Base-by-base conservation (phyloP, 306 rosid genomes). In the Glycyrrhiza uralensis region DNA sequence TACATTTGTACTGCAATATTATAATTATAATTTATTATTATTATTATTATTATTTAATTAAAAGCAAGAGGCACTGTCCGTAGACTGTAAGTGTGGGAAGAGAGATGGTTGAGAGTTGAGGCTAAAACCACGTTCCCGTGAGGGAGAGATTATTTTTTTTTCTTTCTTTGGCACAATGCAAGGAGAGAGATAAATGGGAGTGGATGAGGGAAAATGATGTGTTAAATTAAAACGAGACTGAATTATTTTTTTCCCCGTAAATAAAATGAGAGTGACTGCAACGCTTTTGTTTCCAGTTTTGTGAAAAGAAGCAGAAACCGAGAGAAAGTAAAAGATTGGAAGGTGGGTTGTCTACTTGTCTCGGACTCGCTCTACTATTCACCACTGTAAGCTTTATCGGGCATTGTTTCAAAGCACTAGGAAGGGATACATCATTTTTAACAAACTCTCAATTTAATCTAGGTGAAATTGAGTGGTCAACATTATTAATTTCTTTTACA, bases 321-420 rank as follows among this genome's bases (percentile, higher is more conserved):
- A 30, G 66, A 42, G 60, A 58, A 81, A 72, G 71, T 32, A 29
- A 69, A 80, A 24, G 4, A 19, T 6, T 28, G 50, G 66, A 72
- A 76, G 66, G 79, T 76, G 76, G 82, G 71, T 35, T 61, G 41
- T 61, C 78, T 74, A 26, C 50, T 24, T 69, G 81, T 70, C 74
- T 60, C 71, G 15, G 51, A 19, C 76, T 68, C 7, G 0, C 11
- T 11, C 41, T 5, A 39, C n/a, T n/a, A n/a, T n/a, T n/a, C 19
- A 4, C 36, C 5, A 2, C 49, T 7, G 2, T 36, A 4, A 9
- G 26, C 60, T 79, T 72, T 70, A 78, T 63, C 24, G 61, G 42
- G 12, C 38, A 33, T n/a, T n/a, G n/a, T n/a, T n/a, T n/a, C n/a
- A n/a, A n/a, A n/a, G n/a, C n/a, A n/a, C n/a, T n/a, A n/a, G n/a